A percentile compares a stretch with the other conserved stretches of the same genome.
Evolutionary conservation across 352 stramenopile species (phyloP).

Genomic region (Thraustotheca clavata): DNA sequence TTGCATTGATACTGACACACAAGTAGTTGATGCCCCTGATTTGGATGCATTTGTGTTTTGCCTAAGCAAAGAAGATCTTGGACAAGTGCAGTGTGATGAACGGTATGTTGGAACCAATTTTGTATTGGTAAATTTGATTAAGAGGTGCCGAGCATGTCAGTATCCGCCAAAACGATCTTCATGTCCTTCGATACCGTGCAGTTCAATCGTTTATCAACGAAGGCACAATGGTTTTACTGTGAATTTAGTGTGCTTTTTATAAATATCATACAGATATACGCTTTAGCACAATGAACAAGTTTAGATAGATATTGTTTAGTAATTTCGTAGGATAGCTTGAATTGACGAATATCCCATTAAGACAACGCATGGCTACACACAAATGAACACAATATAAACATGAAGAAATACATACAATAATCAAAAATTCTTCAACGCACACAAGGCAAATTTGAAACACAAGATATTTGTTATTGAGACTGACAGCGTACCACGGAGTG

Average conservation of each 20-base stretch:
- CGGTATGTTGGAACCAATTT: constrained; percentile 21
- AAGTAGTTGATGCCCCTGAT: constrained; percentile 53
- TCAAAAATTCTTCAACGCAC: constrained; percentile 44
- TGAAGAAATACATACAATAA: constrained; percentile 46
- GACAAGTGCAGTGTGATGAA: constrained; percentile 62
- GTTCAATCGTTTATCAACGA: constrained; percentile 49
- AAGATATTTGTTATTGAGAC: constrained; percentile 60
- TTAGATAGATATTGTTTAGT: constrained; percentile 44
- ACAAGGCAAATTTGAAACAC: constrained; percentile 63
- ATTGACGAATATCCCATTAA: constrained; percentile 18
- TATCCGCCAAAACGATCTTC: constrained; percentile 47
- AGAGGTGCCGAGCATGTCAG: constrained; percentile 48
- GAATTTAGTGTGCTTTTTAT: neutral
- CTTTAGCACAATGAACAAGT: constrained; percentile 52
- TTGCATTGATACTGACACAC: neutral
- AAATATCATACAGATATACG: constrained; percentile 25
- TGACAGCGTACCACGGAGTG: constrained; percentile 43
- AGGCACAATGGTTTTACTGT: constrained; percentile 45
- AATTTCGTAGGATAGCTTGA: constrained; percentile 52
- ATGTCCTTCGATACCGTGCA: constrained; percentile 63
- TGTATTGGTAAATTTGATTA: neutral
- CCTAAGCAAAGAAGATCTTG: constrained; percentile 45
- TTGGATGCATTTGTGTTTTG: constrained; percentile 79
- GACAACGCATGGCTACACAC: neutral
- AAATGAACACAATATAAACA: neutral